Percentiles rank a stretch among this genome's conserved stretches.
Evolutionary conservation across 2,329 filamentous ascomycete genomes (phyloP).

Genomic region (Stromatinia cepivora): DNA sequence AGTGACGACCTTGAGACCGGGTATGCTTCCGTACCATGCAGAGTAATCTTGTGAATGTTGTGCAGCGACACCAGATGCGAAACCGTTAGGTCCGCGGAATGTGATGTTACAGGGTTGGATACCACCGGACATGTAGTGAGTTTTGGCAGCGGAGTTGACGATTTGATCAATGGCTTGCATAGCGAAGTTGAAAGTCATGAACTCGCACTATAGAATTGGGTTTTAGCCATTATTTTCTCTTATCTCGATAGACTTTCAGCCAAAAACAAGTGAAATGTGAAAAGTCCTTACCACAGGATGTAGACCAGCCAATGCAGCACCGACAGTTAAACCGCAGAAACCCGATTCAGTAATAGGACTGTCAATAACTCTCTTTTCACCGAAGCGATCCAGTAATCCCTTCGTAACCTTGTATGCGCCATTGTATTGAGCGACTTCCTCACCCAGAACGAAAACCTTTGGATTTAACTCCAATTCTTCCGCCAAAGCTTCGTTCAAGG

Average conservation of each 20-base stretch:
- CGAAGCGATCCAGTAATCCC: constrained; percentile 94
- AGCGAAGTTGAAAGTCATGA: constrained; percentile 99
- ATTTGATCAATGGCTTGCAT: constrained; percentile 99
- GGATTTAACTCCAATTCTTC: constrained; percentile 94
- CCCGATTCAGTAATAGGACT: constrained; percentile 97
- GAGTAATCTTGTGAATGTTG: constrained; percentile 99
- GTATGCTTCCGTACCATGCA: constrained; percentile 98
- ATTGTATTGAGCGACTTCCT: constrained; percentile 99
- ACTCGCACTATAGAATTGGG: constrained; percentile 71
- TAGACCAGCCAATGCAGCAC: constrained; percentile 90
- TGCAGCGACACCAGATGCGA: constrained; percentile 89
- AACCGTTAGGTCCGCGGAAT: constrained; percentile 98
- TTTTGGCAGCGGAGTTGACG: constrained; percentile 98
- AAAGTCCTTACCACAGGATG: constrained; percentile 77
- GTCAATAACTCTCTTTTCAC: constrained; percentile 96
- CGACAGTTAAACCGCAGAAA: constrained; percentile 90
- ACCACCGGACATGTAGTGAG: constrained; percentile 99
- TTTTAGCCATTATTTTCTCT: constrained; percentile 12
- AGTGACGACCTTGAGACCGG: constrained; percentile 92
- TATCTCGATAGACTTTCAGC: neutral
- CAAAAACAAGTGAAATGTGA: constrained; percentile 19
- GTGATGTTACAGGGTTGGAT: constrained; percentile 99
- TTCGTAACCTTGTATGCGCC: constrained; percentile 99
- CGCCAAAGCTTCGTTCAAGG: constrained; percentile 94
- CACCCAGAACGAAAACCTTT: constrained; percentile 94